Percentiles rank a stretch among this genome's conserved stretches.
phyloP scores from a whole-genome alignment of 495 filamentous ascomycete genomes.

The Pseudoneurospora amorphoporcata region DNA sequence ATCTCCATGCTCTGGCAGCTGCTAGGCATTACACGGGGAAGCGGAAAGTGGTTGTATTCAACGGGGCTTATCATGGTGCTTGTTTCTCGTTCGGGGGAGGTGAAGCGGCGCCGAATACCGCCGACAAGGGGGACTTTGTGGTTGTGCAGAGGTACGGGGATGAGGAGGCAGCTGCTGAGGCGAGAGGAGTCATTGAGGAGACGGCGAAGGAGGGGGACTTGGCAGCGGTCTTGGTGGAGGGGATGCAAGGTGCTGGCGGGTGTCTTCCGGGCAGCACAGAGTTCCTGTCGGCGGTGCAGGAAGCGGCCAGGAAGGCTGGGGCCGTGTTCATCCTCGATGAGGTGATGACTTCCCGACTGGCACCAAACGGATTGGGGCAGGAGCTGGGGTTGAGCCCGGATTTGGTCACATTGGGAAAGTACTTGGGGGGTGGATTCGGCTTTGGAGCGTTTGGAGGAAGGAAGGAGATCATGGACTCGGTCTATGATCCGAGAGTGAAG shows the following conservation, averaged over 20 bases:
- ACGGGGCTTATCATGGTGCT: slow-evolving; percentile 47
- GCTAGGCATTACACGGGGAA: slow-evolving; percentile 31
- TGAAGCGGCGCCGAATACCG: slow-evolving; percentile 14
- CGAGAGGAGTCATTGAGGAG: slow-evolving; percentile 13
- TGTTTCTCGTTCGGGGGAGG: slow-evolving; percentile 30
- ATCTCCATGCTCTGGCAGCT: slow-evolving; percentile 35
- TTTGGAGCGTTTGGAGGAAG: slow-evolving; percentile 56
- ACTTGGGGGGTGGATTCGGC: slow-evolving; percentile 50
- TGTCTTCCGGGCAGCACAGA: slow-evolving; percentile 31
- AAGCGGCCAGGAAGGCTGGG: slow-evolving; percentile 24
- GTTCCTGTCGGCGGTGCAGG: slow-evolving; percentile 32
- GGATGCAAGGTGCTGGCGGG: slow-evolving; percentile 48
- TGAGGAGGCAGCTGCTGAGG: slow-evolving; percentile 21
- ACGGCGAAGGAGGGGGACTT: slow-evolving; percentile 13
- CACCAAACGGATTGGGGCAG: slow-evolving; percentile 34
- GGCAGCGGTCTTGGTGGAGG: slow-evolving; percentile 50
- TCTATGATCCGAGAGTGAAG: slow-evolving; percentile 40
- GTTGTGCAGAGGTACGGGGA: slow-evolving; percentile 42
- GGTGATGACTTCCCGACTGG: slow-evolving; percentile 52
- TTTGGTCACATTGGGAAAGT: slow-evolving; percentile 53
- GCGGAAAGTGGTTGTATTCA: slow-evolving; percentile 38
- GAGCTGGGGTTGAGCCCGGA: slow-evolving; percentile 40
- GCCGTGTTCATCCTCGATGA: slow-evolving; percentile 53
- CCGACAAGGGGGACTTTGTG: slow-evolving; percentile 36
- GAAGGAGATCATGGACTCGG: slow-evolving; percentile 36